phyloP scores from a whole-genome alignment of 202 grass and related monocot species.

The Panicum virgatum region DNA sequence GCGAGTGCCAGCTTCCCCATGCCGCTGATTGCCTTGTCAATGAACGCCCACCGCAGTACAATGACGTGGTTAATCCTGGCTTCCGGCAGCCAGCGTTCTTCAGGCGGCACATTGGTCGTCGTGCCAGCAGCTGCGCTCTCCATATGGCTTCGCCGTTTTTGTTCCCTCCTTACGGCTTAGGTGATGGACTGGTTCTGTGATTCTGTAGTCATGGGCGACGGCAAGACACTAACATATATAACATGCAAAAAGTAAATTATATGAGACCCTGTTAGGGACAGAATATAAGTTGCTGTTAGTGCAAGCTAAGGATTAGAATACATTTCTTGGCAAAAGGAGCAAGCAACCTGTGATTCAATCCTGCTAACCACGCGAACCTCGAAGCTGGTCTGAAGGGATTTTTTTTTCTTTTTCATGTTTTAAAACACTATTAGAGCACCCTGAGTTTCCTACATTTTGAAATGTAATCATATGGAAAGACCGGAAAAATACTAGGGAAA shows the following conservation, averaged over 20 bases:
- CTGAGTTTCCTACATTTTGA: no score
- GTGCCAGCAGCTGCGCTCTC: neutral
- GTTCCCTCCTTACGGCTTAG: neutral
- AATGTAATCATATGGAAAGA: no score
- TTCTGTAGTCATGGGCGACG: neutral
- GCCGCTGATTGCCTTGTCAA: no score
- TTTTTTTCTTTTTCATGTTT: no score
- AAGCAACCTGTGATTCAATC: neutral
- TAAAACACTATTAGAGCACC: no score
- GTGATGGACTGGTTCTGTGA: neutral
- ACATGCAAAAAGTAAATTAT: neutral
- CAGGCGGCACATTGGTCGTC: neutral
- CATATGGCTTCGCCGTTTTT: neutral
- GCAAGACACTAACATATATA: neutral
- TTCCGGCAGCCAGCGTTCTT: conserved; percentile 9
- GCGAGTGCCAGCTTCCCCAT: no score
- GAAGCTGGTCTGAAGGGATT: no score
- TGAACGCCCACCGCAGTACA: conserved; percentile 19
- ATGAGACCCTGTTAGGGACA: no score
- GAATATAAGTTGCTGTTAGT: neutral
- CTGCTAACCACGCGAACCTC: no score
- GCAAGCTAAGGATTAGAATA: neutral
- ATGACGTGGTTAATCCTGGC: neutral
- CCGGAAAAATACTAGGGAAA: no score
- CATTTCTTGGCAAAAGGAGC: neutral